Conservation (phyloP, 768 basidiomycete species). For the Porphyrellus cyaneotinctus region DNA sequence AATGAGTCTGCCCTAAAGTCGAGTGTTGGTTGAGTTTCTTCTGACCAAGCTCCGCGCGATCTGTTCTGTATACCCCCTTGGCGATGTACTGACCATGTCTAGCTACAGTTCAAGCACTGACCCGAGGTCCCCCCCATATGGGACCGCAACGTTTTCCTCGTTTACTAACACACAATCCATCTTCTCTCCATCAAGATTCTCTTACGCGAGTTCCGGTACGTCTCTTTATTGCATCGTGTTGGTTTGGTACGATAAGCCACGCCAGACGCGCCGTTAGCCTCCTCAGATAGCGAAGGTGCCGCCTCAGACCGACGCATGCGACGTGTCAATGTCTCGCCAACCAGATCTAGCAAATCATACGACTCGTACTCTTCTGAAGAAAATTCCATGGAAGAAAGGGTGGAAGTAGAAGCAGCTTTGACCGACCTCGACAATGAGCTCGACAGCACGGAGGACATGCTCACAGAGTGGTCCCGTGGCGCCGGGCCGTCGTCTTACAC, state of each 20-base stretch:
- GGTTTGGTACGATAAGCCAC: slow-evolving; percentile 2
- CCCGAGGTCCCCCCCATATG: slow-evolving; percentile 59
- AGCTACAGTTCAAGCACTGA: slow-evolving; percentile 37
- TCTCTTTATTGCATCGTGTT: not conserved
- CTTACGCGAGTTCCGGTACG: slow-evolving; percentile 54
- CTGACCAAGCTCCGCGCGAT: not conserved
- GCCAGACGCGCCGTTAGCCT: slow-evolving; percentile 44
- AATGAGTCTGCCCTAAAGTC: slow-evolving; percentile 37
- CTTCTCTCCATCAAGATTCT: slow-evolving; percentile 58
- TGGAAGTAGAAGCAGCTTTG: slow-evolving; percentile 65
- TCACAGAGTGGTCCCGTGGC: slow-evolving; percentile 61
- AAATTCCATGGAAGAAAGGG: slow-evolving; percentile 42
- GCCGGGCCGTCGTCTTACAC: slow-evolving; percentile 32
- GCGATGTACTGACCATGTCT: slow-evolving; percentile 39
- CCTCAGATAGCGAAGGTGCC: slow-evolving; percentile 45
- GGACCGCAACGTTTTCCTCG: slow-evolving; percentile 54
- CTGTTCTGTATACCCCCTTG: slow-evolving; percentile 9
- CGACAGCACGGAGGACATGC: slow-evolving; percentile 58
- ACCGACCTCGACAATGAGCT: slow-evolving; percentile 65
- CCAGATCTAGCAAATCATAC: slow-evolving; percentile 34
- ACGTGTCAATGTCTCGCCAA: slow-evolving; percentile 53
- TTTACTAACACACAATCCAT: slow-evolving; percentile 50
- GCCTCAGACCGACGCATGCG: slow-evolving; percentile 48
- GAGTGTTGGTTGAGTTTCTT: slow-evolving; percentile 27
- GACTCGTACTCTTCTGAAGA: slow-evolving; percentile 62